Evolutionary conservation across 2,329 filamentous ascomycete genomes (phyloP), one percentile per base, ranked within the genome.

Genomic region (Lasiodiplodia gonubiensis): DNA sequence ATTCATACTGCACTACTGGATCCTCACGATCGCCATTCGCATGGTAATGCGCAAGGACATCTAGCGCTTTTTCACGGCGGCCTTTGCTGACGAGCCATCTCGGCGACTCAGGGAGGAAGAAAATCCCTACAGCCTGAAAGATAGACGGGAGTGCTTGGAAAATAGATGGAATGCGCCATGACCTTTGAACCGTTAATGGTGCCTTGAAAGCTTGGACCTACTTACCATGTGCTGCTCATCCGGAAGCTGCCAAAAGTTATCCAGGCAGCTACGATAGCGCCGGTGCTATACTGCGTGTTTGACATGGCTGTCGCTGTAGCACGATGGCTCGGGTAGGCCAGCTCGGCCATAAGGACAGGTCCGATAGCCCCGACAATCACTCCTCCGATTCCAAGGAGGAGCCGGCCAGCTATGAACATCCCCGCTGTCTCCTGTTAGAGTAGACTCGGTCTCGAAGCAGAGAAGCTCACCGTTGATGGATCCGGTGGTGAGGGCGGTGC

Each of bases 21-120:
- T 90, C 86, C 74, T 85, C 81, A 65, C 73, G 76, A 72, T 89
- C 82, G n/a, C 88, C 88, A 23, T 88, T 86, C 27, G 85, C 88
- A 72, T 92, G 89, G 72, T 89, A 87, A 72, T 88, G 86, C 64
- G 85, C 83, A 4, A 92, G 82, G 7, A 89, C 85, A 1, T 81
- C 76, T 11, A 90, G 81, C 3, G 89, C 89, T 72, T 91, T 84
- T 16, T 89, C 86, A 69, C 86, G 81, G 51, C 85, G 84, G 72
- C 89, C 89, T 77, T 89, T 88, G 72, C 85, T 82, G 71, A 90
- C 82, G 12, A 91, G 84, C 80, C 84, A 92, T 69, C 89, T 84
- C 0, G 89, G 89, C 0, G 86, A 88, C 77, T 92, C 89, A 4
- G 89, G 89, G 18, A 90, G 30, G 25, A 66, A 64, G 11, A 85